Evolutionary conservation across 2,329 filamentous ascomycete genomes (phyloP).

Genomic region (Neurospora sp.): DNA sequence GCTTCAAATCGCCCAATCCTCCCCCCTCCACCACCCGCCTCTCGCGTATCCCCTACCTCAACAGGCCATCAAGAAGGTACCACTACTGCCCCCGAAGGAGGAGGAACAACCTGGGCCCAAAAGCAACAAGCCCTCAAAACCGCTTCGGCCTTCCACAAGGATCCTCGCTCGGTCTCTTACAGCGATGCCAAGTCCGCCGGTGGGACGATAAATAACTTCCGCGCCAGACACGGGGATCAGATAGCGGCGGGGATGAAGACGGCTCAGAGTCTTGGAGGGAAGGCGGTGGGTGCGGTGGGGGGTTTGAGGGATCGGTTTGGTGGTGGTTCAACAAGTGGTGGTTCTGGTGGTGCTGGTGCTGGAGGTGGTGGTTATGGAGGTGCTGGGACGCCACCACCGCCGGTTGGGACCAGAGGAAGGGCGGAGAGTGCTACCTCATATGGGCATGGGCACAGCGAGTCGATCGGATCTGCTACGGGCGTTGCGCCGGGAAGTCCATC

Average conservation of each 20-base stretch:
- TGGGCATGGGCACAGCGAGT: not conserved
- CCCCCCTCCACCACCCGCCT: not conserved
- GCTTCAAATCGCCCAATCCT: not conserved
- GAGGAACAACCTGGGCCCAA: conserved; percentile 54
- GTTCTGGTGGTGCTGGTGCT: not conserved
- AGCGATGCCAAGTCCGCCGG: conserved; percentile 49
- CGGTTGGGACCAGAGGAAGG: not conserved
- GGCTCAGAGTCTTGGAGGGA: conserved; percentile 49
- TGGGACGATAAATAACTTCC: conserved; percentile 56
- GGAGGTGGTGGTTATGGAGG: conserved; percentile 29
- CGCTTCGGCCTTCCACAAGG: conserved; percentile 46
- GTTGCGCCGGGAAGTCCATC: not conserved
- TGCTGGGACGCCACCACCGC: not conserved
- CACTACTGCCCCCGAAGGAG: conserved; percentile 29
- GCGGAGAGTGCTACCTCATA: not conserved
- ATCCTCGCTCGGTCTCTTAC: conserved; percentile 51
- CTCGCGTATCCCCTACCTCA: not conserved
- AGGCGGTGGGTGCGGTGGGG: conserved; percentile 16
- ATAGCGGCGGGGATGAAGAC: conserved; percentile 48
- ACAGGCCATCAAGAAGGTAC: not conserved
- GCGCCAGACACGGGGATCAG: conserved; percentile 59
- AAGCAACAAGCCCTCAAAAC: conserved; percentile 55
- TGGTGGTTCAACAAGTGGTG: not conserved
- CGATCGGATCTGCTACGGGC: not conserved
- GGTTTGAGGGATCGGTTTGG: not conserved